Conservation (phyloP, 202 grass and related monocot species). For the Hordeum pubiflorum region DNA sequence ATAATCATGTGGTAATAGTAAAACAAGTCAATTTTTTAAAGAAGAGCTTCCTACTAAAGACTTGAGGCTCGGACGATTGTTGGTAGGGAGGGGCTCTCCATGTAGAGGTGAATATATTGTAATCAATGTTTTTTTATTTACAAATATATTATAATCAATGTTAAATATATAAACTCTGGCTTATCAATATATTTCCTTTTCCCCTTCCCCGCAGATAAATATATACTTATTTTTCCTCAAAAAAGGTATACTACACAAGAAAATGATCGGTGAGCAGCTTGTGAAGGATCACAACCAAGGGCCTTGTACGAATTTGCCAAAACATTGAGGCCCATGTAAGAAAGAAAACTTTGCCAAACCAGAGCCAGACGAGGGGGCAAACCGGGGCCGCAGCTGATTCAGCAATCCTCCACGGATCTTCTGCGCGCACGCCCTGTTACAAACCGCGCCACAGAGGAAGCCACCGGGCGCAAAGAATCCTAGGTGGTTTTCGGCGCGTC, state of each 20-base stretch:
- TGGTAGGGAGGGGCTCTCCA: background rate
- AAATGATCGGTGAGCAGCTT: background rate
- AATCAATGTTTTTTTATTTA: no score
- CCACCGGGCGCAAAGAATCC: constrained; percentile 16
- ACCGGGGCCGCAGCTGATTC: constrained; percentile 32
- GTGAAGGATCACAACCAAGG: background rate
- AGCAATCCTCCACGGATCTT: background rate
- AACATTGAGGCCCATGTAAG: background rate
- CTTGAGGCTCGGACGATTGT: background rate
- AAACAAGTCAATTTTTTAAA: background rate
- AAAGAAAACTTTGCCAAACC: background rate
- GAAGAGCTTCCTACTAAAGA: background rate
- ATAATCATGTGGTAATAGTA: background rate
- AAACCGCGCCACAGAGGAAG: fast-evolving
- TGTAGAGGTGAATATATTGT: background rate
- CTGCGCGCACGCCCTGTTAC: background rate
- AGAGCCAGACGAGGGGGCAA: background rate
- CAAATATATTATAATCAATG: no score
- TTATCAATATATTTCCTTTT: background rate
- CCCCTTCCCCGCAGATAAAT: no score
- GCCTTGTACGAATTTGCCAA: background rate
- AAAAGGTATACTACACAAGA: no score
- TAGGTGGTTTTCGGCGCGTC: constrained; percentile 6
- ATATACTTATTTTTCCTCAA: no score
- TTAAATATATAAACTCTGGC: background rate